Evolutionary conservation across 192 early-diverging fungal species (phyloP).

Genomic region (Funneliformis mosseae): DNA sequence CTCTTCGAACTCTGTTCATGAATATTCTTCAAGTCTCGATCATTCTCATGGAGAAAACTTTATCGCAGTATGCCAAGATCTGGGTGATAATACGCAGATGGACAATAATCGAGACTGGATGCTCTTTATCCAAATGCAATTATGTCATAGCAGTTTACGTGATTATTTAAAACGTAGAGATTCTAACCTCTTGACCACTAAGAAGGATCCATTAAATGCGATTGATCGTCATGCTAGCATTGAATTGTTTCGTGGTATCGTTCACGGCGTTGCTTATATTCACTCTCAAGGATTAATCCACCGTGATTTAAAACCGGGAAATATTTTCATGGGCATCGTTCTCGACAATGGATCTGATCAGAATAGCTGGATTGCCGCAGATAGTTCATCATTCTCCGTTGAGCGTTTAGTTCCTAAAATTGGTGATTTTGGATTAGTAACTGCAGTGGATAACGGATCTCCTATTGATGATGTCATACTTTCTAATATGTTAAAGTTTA

Average conservation of each 20-base stretch:
- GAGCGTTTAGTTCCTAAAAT: constrained; percentile 72
- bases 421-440: constrained; percentile 97
- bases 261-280: constrained; percentile 72
- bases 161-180: constrained; percentile 59
- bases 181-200: neutral
- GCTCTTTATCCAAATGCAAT: constrained; percentile 90
- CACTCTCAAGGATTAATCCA: constrained; percentile 71
- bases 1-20: neutral
- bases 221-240: constrained; percentile 31
- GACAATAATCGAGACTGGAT: constrained; percentile 44
- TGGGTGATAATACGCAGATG: neutral
- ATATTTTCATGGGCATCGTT: constrained; percentile 51
- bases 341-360: neutral
- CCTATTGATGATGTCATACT: neutral
- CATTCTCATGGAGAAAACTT: constrained; percentile 22
- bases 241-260: constrained; percentile 43
- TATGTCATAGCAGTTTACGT: constrained; percentile 75
- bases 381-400: constrained; percentile 16
- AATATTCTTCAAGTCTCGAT: constrained; percentile 1
- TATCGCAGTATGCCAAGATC: neutral
- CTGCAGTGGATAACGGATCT: constrained; percentile 46
- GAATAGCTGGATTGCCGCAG: neutral
- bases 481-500: neutral
- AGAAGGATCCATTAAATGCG: constrained; percentile 15
- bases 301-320: constrained; percentile 71